Evolutionary conservation across 1,139 yeast genomes (phyloP), one percentile per base, ranked within the genome.

Genomic region (Petasospora rhodanensis): DNA sequence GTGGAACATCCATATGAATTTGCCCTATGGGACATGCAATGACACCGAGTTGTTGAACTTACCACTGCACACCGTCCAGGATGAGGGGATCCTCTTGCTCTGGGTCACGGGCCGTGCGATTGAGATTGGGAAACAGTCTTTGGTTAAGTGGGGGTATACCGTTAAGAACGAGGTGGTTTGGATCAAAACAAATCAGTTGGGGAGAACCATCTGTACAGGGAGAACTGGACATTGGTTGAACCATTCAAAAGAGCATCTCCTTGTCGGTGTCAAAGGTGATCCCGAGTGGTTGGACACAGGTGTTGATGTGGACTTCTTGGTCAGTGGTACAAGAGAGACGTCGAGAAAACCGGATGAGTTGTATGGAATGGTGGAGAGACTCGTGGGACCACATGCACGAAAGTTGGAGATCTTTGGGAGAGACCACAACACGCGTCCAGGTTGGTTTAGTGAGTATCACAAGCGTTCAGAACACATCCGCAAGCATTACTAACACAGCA

Each of bases 51-150:
- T 89, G 28, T 58, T 79, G 37, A 64, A 74, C 8, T 63, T 89
- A 22, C 79, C 85, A 14, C 69, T 89, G 56, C 69, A 73, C 26
- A 62, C 70, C 29, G 62, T 89, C 24, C 96, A 87, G 56, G 79
- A 75, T 35, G 95, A 85, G 53, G 97, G 97, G 0, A 62, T 89
- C 4, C 62, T 86, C 32, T 68, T 87, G 43, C 66, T 89, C 19
- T 89, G 96, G 97, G 96, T 87, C 5, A 89, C 97, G 1, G 96
- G 96, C 0, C 68, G 97, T 31, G 87, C 96, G 5, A 77, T 86
- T 43, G 96, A 89, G 48, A 67, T 82, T 24, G 97, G 96, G 1
- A 70, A 95, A 26, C 74, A 75, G 40, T 86, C 91, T 8, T 61
- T 89, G 37, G 57, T 56, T 6, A 75, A 73, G 43, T 87, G 96